Conservation (phyloP, 305 asterid species). For the Fraxinus dipetala region DNA sequence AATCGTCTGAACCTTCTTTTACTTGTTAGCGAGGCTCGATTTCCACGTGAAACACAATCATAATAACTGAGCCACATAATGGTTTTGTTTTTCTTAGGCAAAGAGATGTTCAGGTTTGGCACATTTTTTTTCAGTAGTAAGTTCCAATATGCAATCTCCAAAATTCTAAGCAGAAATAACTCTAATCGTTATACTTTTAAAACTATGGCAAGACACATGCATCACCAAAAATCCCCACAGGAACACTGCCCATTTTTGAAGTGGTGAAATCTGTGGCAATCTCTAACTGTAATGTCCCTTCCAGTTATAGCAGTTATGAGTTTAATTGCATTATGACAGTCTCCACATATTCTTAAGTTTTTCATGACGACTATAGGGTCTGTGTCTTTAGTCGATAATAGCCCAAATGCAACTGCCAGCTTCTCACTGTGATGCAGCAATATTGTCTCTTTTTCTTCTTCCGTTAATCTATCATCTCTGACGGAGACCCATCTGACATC, state of each 20-base stretch:
- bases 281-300: slow-evolving; percentile 52
- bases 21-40: too few species aligned
- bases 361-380: slow-evolving; percentile 53
- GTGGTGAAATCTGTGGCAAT: slow-evolving; percentile 67
- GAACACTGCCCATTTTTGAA: slow-evolving; percentile 61
- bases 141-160: not conserved
- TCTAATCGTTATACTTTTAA: not conserved
- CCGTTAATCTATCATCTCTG: slow-evolving; percentile 39
- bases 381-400: slow-evolving; percentile 37
- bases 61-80: too few species aligned
- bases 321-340: slow-evolving; percentile 63
- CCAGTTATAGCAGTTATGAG: slow-evolving; percentile 36
- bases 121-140: not conserved
- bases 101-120: not conserved
- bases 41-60: too few species aligned
- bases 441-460: slow-evolving; percentile 40
- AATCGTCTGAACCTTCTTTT: too few species aligned
- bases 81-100: not conserved
- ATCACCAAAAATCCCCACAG: slow-evolving; percentile 69
- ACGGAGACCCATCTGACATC: slow-evolving; percentile 42
- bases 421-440: slow-evolving; percentile 69
- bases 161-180: not conserved
- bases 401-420: slow-evolving; percentile 63
- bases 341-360: slow-evolving; percentile 73
- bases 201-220: not conserved